These are phyloP conservation scores for Curvularia lunata DNA, from an alignment of 2,329 filamentous ascomycete species.

Conservation along the genomic window DNA sequence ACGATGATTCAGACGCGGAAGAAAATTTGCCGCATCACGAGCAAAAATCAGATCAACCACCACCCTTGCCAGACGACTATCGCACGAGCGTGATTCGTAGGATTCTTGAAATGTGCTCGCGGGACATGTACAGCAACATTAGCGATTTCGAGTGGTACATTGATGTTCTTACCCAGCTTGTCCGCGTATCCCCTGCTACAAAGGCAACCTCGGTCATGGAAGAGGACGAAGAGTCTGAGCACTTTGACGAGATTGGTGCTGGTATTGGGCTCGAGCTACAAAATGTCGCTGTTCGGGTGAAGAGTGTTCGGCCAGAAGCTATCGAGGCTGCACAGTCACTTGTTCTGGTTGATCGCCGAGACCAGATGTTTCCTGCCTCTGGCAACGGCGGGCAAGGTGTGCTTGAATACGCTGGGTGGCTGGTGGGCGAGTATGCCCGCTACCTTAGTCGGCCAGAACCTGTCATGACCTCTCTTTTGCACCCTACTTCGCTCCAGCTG, in stretches of 20 bases:
- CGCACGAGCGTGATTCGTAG: slow-evolving; percentile 79
- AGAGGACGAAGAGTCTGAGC: slow-evolving; percentile 37
- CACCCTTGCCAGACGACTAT: slow-evolving; percentile 84
- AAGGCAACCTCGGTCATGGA: slow-evolving; percentile 33
- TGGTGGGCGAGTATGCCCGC: slow-evolving; percentile 86
- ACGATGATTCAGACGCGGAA: slow-evolving; percentile 63
- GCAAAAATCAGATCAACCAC: slow-evolving; percentile 56
- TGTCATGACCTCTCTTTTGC: slow-evolving; percentile 75
- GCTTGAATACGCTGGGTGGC: slow-evolving; percentile 79
- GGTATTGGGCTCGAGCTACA: slow-evolving; percentile 84
- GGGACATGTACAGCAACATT: slow-evolving; percentile 84
- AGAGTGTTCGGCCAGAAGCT: slow-evolving; percentile 79
- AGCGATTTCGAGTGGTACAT: slow-evolving; percentile 98
- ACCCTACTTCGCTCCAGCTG: slow-evolving; percentile 65
- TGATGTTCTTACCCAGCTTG: slow-evolving; percentile 83
- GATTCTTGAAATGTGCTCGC: slow-evolving; percentile 87
- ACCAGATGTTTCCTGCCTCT: slow-evolving; percentile 61
- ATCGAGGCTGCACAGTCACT: slow-evolving; percentile 80
- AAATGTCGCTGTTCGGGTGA: slow-evolving; percentile 90
- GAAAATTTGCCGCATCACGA: slow-evolving; percentile 60
- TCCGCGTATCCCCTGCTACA: slow-evolving; percentile 68
- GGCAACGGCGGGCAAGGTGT: slow-evolving; percentile 65
- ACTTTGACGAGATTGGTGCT: slow-evolving; percentile 61
- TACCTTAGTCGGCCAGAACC: slow-evolving; percentile 73
- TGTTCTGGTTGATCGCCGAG: slow-evolving; percentile 68